Conservation (phyloP, 78 protist species). For the Dictyostelium discoideum region DNA sequence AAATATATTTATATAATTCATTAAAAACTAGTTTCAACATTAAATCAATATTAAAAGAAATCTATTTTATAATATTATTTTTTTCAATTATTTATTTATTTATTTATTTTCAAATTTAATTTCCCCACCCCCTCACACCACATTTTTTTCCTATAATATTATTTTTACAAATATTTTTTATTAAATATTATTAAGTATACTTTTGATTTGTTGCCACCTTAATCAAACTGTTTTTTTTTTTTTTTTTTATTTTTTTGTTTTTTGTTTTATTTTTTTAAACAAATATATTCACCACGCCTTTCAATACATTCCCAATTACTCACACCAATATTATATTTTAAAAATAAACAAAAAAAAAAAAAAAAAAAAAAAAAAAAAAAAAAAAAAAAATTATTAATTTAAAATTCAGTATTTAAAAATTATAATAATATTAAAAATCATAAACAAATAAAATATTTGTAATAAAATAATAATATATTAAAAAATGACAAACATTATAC, state of each 20-base stretch:
- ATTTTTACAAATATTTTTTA: background rate
- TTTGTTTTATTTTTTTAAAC: background rate
- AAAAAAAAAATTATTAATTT: background rate
- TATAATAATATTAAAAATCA: background rate
- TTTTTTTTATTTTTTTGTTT: background rate
- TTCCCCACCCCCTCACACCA: background rate
- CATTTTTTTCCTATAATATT: background rate
- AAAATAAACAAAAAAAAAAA: background rate
- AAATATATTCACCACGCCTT: background rate
- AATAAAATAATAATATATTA: background rate
- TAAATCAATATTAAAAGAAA: too few species aligned
- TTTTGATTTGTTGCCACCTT: background rate
- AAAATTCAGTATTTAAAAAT: background rate
- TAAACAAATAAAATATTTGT: background rate
- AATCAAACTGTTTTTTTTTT: background rate
- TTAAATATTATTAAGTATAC: background rate
- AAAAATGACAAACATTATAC: background rate
- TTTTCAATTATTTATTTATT: background rate
- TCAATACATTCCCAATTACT: background rate
- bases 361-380: background rate
- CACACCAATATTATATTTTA: background rate
- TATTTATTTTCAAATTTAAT: background rate
- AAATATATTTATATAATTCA: too few species aligned
- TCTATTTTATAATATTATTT: too few species aligned
- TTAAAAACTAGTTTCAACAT: too few species aligned